phyloP scores from a whole-genome alignment of 1,284 basidiomycete genomes.

The Ustilago bromivora region DNA sequence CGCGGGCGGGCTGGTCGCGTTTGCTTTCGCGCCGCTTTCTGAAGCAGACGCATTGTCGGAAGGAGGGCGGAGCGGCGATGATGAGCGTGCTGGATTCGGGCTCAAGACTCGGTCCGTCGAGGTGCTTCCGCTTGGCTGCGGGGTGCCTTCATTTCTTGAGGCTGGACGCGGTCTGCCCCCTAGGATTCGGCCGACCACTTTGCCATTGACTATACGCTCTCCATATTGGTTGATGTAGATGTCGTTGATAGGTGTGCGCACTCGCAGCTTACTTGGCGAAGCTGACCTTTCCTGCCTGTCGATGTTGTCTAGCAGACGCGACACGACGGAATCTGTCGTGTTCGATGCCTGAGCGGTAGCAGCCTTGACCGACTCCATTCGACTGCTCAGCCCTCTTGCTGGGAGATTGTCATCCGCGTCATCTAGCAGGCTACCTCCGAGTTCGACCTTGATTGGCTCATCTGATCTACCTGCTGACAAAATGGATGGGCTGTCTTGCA shows the following conservation, averaged over 20 bases:
- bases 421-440: slow-evolving; percentile 9
- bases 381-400: slow-evolving; percentile 25
- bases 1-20: slow-evolving; percentile 31
- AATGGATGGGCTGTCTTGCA: slow-evolving; percentile 3
- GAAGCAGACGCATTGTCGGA: not conserved
- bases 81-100: not conserved
- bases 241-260: slow-evolving; percentile 35
- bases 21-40: not conserved
- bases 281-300: slow-evolving; percentile 7
- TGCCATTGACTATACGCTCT: slow-evolving; percentile 48
- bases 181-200: slow-evolving; percentile 40
- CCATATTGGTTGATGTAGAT: slow-evolving; percentile 56
- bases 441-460: slow-evolving; percentile 23
- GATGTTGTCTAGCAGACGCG: not conserved
- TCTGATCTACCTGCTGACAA: not conserved
- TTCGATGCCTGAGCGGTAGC: slow-evolving; percentile 7
- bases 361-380: slow-evolving; percentile 32
- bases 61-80: not conserved
- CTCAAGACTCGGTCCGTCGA: not conserved
- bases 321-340: not conserved
- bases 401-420: slow-evolving; percentile 44
- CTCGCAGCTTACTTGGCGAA: slow-evolving; percentile 23
- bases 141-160: slow-evolving; percentile 4
- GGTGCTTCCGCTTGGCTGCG: not conserved
- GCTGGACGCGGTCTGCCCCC: slow-evolving; percentile 40